Base-by-base conservation (phyloP, 2,329 filamentous ascomycete genomes). In the Leptographium radiaticola region DNA sequence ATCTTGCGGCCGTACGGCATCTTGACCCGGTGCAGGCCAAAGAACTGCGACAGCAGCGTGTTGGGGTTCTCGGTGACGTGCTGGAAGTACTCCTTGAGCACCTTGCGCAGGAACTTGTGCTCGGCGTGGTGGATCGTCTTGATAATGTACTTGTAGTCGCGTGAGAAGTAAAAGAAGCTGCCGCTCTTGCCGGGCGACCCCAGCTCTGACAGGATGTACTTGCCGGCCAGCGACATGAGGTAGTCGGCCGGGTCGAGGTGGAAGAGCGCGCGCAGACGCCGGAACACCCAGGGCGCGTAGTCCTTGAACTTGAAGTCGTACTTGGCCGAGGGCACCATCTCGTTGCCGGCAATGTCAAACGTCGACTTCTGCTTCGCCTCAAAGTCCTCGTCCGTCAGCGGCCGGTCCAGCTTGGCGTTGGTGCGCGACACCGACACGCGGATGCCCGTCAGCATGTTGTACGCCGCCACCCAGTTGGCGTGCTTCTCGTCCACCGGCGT, bases 221-320 rank as follows among this genome's bases (percentile, higher is more conserved):
- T 98, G 69, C 90, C 93, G 15, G 93, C 97, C 64, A 98, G 73
- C 9, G 93, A 98, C 83, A 98, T 94, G 57, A 98, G 81, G 67
- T 98, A 98, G 69, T 98, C 93, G 61, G 91, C 93, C 25, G 93
- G 93, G 66, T 98, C 93, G 53, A 97, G 80, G 62, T 86, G 83
- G 73, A 98, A 98, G 58, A 85, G 86, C 49, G 82, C 75, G 60
- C 93, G 87, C 45, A 98, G 77, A 70, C 89, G 88, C 63, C 93
- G 88, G 71, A 98, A 98, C 56, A 98, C 93, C 90, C 91, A 97
- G 55, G 93, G 93, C n/a, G 91, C 91, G 69, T 98, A 98, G 71
- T 98, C 93, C 73, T 98, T 98, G 77, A 98, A 98, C 70, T 98
- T 98, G 82, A 98, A 98, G 72, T 98, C 93, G 74, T 98, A 98